phyloP scores from a whole-genome alignment of 2,329 filamentous ascomycete species.

The Aspergillus thermomutatus region DNA sequence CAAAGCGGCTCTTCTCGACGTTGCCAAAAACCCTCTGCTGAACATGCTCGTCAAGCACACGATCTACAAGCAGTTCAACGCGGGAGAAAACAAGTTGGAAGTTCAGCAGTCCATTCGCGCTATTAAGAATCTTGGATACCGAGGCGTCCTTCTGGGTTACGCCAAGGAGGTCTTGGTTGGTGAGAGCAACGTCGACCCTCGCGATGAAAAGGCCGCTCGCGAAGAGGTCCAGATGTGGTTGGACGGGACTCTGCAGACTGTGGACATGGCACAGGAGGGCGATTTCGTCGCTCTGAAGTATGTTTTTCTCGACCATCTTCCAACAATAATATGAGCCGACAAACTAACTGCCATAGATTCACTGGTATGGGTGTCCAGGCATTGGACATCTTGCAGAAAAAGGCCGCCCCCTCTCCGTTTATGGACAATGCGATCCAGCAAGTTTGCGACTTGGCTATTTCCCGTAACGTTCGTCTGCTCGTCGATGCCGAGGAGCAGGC shows the following conservation, averaged over 20 bases:
- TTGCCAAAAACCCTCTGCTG: conserved; percentile 47
- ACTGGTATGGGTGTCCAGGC: conserved; percentile 48
- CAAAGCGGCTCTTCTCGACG: conserved; percentile 43
- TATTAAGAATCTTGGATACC: conserved; percentile 50
- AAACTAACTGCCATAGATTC: conserved; percentile 29
- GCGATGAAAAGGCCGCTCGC: conserved; percentile 29
- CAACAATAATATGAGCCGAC: neutral
- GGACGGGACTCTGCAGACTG: conserved; percentile 51
- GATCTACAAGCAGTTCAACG: conserved; percentile 58
- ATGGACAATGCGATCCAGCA: conserved; percentile 43
- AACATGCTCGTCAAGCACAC: conserved; percentile 45
- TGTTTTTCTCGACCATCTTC: conserved; percentile 14
- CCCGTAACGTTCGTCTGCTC: conserved; percentile 45
- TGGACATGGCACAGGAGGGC: conserved; percentile 51
- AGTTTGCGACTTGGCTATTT: conserved; percentile 43
- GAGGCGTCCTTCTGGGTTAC: conserved; percentile 54
- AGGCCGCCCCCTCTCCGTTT: conserved; percentile 37
- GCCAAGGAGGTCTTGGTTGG: conserved; percentile 55
- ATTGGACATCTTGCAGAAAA: conserved; percentile 39
- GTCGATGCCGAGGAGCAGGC: conserved; percentile 55
- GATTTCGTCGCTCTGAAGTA: conserved; percentile 54
- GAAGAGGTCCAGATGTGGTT: conserved; percentile 46
- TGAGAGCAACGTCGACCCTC: conserved; percentile 27
- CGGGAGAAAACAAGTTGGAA: conserved; percentile 49
- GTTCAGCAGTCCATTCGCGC: conserved; percentile 45